These are phyloP conservation scores for button mushroom (Agaricus bisporus) DNA, from an alignment of 768 basidiomycete species.

Conservation along the genomic window DNA sequence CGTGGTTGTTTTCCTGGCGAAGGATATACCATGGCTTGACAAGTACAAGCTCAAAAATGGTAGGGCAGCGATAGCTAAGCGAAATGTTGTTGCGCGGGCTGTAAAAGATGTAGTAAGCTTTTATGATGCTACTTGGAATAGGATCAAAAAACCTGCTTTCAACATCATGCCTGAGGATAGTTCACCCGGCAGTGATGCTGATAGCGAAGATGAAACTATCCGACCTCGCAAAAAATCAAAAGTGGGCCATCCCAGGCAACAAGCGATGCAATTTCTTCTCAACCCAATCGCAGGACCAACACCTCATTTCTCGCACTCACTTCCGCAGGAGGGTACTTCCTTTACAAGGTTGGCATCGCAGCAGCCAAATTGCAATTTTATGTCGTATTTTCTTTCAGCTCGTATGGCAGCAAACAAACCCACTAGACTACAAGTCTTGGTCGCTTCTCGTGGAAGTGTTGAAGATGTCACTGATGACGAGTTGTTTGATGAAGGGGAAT, in stretches of 20 bases:
- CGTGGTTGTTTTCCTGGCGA: conserved; percentile 50
- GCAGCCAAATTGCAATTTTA: conserved; percentile 26
- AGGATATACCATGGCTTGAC: conserved; percentile 70
- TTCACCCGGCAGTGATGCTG: neutral
- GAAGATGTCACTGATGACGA: conserved; percentile 61
- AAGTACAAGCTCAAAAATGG: conserved; percentile 45
- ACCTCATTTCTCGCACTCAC: conserved; percentile 13
- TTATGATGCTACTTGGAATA: conserved; percentile 40
- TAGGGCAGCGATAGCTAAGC: conserved; percentile 55
- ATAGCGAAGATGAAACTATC: conserved; percentile 11
- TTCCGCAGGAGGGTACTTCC: conserved; percentile 2
- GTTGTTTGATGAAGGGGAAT: conserved; percentile 62
- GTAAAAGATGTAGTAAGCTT: conserved; percentile 66
- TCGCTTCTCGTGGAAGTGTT: conserved; percentile 51
- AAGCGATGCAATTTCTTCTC: conserved; percentile 52
- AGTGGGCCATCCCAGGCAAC: conserved; percentile 26
- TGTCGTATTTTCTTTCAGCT: conserved; percentile 52
- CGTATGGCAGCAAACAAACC: conserved; percentile 29
- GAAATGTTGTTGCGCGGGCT: conserved; percentile 60
- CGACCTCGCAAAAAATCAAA: conserved; percentile 23
- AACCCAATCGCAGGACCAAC: conserved; percentile 40
- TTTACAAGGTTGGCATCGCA: conserved; percentile 11
- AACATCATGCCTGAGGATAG: conserved; percentile 6
- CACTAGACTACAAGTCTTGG: conserved; percentile 63
- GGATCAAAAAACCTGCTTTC: conserved; percentile 22